Percentiles rank a stretch among this genome's conserved stretches.
phyloP scores from a whole-genome alignment of 176 grass and related monocot genomes.

The Echinochloa phyllopogon region DNA sequence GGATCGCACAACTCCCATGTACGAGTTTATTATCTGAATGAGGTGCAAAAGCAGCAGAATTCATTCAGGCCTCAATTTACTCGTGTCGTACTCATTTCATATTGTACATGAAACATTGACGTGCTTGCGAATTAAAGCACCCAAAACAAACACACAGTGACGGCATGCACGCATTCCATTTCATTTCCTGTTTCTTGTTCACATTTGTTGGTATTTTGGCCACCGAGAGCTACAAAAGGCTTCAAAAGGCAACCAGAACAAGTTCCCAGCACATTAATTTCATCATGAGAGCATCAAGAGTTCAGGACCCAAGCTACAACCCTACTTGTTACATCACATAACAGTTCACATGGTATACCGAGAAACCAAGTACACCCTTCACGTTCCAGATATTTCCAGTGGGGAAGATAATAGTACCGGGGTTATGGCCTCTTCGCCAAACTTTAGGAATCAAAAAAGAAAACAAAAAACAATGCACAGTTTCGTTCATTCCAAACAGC shows the following conservation, averaged over 20 bases:
- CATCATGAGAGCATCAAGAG: not conserved
- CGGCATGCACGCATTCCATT: not conserved
- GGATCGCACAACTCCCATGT: no score
- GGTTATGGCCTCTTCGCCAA: conserved; percentile 1
- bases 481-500: conserved; percentile 21
- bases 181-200: not conserved
- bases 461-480: conserved; percentile 14
- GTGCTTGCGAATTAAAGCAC: not conserved
- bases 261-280: not conserved
- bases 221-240: not conserved
- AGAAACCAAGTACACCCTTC: not conserved
- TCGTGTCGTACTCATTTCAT: not conserved
- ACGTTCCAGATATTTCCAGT: not conserved
- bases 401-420: not conserved
- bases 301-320: not conserved
- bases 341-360: not conserved
- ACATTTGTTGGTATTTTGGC: not conserved
- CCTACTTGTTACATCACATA: conserved; percentile 6
- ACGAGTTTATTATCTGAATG: not conserved
- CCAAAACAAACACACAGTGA: not conserved
- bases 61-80: not conserved
- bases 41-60: not conserved
- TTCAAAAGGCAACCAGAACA: not conserved
- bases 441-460: not conserved
- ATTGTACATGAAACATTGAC: not conserved